phyloP scores from a whole-genome alignment of 768 basidiomycete genomes.

The Lentinus brumalis region DNA sequence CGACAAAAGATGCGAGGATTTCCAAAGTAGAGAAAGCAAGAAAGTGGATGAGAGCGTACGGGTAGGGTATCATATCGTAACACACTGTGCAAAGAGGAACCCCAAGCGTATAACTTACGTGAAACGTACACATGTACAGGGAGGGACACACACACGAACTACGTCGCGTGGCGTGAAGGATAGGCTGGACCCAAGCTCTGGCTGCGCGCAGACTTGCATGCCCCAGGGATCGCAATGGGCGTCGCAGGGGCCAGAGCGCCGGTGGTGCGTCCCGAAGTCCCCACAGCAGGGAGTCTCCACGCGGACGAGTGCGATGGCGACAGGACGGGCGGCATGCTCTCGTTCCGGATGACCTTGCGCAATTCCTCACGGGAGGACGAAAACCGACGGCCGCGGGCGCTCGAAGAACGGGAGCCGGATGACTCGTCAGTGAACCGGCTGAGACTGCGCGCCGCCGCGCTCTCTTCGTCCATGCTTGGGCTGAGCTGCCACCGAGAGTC shows the following conservation, averaged over 20 bases:
- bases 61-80: too few species aligned
- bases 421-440: conserved; percentile 1
- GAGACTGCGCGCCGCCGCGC: conserved; percentile 1
- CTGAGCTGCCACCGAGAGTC: conserved; percentile 15
- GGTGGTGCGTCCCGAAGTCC: neutral
- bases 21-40: too few species aligned
- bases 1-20: too few species aligned
- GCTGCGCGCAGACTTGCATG: conserved; percentile 8
- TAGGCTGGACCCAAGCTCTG: conserved; percentile 11
- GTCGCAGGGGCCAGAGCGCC: conserved; percentile 13
- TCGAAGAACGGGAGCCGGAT: neutral
- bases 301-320: conserved; percentile 15
- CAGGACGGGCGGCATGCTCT: conserved; percentile 27
- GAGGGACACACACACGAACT: neutral
- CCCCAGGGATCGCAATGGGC: conserved; percentile 16
- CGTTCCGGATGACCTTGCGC: conserved; percentile 17
- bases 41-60: too few species aligned
- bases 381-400: conserved; percentile 15
- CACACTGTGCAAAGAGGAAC: neutral
- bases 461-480: neutral
- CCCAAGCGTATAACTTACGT: neutral
- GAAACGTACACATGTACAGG: neutral
- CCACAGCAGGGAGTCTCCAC: conserved; percentile 11
- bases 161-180: neutral
- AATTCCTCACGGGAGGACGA: conserved; percentile 10